These are phyloP conservation scores for Vickermania spadyakhi DNA, from an alignment of 208 protist species.

Conservation along the genomic window DNA sequence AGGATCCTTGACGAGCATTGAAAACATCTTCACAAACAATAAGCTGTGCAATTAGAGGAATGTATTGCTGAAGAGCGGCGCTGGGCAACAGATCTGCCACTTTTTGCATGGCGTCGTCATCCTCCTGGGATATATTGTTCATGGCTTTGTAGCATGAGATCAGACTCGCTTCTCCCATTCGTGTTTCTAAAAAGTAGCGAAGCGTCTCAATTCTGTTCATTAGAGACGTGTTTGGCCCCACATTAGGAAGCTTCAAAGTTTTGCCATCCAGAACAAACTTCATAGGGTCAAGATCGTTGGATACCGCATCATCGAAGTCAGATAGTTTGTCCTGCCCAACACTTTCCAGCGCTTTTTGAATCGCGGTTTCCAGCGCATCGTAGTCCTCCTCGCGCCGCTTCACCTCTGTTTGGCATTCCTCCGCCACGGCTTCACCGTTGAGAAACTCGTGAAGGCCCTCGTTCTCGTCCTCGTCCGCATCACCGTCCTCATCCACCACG, in stretches of 20 bases:
- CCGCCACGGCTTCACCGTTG: conserved; percentile 40
- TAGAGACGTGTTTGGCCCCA: conserved; percentile 64
- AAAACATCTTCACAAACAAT: conserved; percentile 83
- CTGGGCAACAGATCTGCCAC: conserved; percentile 36
- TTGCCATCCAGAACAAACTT: conserved; percentile 86
- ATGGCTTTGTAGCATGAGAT: conserved; percentile 64
- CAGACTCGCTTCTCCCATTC: conserved; percentile 69
- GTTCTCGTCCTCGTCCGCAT: conserved; percentile 18
- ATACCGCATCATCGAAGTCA: conserved; percentile 70
- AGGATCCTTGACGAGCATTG: conserved; percentile 19
- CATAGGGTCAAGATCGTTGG: conserved; percentile 28
- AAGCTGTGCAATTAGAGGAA: conserved; percentile 75
- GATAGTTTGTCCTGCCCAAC: conserved; percentile 12
- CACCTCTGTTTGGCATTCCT: conserved; percentile 7
- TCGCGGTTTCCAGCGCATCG: conserved; percentile 55
- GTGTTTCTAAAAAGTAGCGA: conserved; percentile 74
- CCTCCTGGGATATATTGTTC: conserved; percentile 63
- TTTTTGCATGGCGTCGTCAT: conserved; percentile 67
- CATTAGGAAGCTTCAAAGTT: conserved; percentile 74
- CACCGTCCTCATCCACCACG: background rate
- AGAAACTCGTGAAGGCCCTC: conserved; percentile 48
- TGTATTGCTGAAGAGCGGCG: conserved; percentile 57
- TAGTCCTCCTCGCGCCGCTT: conserved; percentile 49
- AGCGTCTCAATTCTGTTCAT: conserved; percentile 89
- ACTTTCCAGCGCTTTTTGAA: conserved; percentile 31